Evolutionary conservation across 768 basidiomycete genomes (phyloP).

Genomic region (Inosperma sp.): DNA sequence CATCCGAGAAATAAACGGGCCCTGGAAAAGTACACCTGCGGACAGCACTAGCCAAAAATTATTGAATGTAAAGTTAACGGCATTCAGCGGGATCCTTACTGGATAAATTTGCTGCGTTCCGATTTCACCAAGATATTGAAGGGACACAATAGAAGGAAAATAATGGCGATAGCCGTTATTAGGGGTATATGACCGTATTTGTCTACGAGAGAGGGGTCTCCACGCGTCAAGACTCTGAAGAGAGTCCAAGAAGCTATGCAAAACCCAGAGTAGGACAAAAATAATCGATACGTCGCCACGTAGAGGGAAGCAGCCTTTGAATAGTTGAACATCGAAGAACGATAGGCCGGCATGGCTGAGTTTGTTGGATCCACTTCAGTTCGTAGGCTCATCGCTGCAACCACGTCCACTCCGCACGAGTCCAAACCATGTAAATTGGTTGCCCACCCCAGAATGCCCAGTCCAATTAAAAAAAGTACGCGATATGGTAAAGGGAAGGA

Average conservation of each 20-base stretch:
- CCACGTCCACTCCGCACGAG: constrained; percentile 67
- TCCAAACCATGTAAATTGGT: constrained; percentile 86
- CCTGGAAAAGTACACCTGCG: constrained; percentile 69
- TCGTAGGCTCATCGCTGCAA: constrained; percentile 63
- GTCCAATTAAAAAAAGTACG: constrained; percentile 70
- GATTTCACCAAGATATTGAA: constrained; percentile 59
- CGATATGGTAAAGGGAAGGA: constrained; percentile 90
- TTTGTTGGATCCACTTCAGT: constrained; percentile 29
- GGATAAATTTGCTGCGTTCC: constrained; percentile 73
- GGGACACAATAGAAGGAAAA: constrained; percentile 61
- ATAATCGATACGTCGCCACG: constrained; percentile 62
- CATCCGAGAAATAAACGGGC: constrained; percentile 82
- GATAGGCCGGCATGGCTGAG: constrained; percentile 25
- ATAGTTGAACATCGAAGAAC: constrained; percentile 29
- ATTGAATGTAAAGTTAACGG: constrained; percentile 4
- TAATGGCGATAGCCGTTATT: constrained; percentile 54
- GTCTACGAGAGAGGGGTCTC: constrained; percentile 60
- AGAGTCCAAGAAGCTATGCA: constrained; percentile 63
- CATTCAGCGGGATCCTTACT: constrained; percentile 46
- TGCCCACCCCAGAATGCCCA: constrained; percentile 88
- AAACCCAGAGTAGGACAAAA: constrained; percentile 55
- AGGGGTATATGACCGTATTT: constrained; percentile 72
- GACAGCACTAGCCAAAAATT: constrained; percentile 48
- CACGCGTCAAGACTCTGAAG: constrained; percentile 58
- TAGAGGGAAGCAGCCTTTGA: constrained; percentile 47